phyloP scores from a whole-genome alignment of 78 protist genomes.

The Corallochytrium limacisporum region DNA sequence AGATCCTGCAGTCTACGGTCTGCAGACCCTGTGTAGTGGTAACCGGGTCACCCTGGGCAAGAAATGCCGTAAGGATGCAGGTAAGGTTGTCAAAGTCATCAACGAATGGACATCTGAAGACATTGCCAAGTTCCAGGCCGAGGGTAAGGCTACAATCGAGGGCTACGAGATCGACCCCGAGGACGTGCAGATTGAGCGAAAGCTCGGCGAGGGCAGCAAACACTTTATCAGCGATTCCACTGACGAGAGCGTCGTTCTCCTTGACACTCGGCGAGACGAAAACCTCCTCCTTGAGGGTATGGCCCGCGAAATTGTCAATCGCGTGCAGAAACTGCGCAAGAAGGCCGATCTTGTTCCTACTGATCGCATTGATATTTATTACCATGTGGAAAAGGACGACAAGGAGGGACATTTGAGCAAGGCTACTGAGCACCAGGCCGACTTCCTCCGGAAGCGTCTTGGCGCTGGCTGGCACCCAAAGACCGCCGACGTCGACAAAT shows the following conservation, averaged over 20 bases:
- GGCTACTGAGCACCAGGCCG: no score
- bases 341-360: not conserved
- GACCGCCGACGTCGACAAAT: no score
- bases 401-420: no score
- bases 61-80: not conserved
- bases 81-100: not conserved
- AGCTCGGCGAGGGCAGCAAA: no score
- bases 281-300: constrained; percentile 35
- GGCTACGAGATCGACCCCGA: not conserved
- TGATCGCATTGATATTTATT: not conserved
- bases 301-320: constrained; percentile 63
- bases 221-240: no score
- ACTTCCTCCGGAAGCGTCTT: no score
- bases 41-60: not conserved
- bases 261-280: constrained; percentile 29
- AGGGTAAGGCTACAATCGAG: not conserved
- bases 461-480: no score
- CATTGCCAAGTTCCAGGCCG: not conserved
- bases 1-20: constrained; percentile 25
- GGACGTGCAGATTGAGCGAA: not conserved
- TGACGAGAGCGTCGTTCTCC: constrained; percentile 41
- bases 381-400: not conserved
- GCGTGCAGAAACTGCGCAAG: constrained; percentile 85
- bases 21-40: not conserved
- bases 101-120: not conserved